Conservation (phyloP, 73 alveolate species). For the Paramecium primaurelia region DNA sequence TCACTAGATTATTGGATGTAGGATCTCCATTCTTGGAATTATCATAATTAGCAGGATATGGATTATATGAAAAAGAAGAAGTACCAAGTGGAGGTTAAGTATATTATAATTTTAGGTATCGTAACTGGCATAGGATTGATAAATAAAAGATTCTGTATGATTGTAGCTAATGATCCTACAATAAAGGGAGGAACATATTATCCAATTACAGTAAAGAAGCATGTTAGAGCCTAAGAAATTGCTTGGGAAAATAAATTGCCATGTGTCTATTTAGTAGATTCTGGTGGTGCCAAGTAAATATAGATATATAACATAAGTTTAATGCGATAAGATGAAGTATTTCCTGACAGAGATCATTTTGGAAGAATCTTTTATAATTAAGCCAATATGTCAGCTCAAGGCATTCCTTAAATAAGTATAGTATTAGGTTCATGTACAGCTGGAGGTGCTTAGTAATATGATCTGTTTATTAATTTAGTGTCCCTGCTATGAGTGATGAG, state of each 20-base stretch:
- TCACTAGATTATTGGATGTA: conserved; percentile 67
- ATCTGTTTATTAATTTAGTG: not conserved
- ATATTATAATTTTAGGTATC: conserved; percentile 35
- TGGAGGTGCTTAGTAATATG: conserved; percentile 92
- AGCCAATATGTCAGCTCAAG: conserved; percentile 78
- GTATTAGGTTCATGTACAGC: conserved; percentile 96
- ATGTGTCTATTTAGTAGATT: conserved; percentile 93
- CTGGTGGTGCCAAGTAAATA: conserved; percentile 91
- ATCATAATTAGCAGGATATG: conserved; percentile 81
- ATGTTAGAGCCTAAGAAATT: conserved; percentile 93
- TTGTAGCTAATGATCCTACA: conserved; percentile 93
- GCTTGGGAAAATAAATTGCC: conserved; percentile 96
- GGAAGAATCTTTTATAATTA: conserved; percentile 95
- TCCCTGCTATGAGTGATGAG: conserved; percentile 98
- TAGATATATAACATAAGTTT: not conserved
- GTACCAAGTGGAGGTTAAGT: conserved; percentile 78
- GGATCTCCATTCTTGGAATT: conserved; percentile 89
- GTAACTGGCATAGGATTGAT: conserved; percentile 93
- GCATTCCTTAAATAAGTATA: conserved; percentile 82
- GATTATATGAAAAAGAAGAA: conserved; percentile 71
- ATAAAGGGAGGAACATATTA: conserved; percentile 94
- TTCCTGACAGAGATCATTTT: conserved; percentile 92
- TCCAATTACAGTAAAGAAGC: conserved; percentile 95
- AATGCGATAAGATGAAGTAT: conserved; percentile 73
- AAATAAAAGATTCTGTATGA: conserved; percentile 81